Conservation (phyloP, 306 rosid genomes). For the Psophocarpus tetragonolobus region DNA sequence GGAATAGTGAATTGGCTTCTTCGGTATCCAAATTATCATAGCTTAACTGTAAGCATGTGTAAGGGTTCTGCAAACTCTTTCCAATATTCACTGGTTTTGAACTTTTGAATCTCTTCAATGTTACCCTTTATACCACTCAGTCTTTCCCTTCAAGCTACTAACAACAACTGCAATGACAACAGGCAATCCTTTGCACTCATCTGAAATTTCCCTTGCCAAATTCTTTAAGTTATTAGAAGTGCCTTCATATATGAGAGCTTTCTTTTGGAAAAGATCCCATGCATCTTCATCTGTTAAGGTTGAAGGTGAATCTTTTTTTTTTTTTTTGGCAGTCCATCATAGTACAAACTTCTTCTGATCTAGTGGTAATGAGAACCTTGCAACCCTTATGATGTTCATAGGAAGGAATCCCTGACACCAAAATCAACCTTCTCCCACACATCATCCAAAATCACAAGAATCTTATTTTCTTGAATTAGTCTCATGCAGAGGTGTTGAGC, state of each 20-base stretch:
- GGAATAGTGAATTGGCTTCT: constrained; percentile 3
- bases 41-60: constrained; percentile 21
- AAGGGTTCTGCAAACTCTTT: neutral
- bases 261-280: neutral
- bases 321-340: neutral
- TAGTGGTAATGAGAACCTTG: constrained; percentile 21
- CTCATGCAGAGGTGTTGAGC: neutral
- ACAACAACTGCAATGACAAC: constrained; percentile 28
- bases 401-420: constrained; percentile 17
- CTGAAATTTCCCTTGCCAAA: neutral
- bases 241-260: neutral
- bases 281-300: constrained; percentile 8
- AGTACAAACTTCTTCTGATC: neutral
- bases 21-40: constrained; percentile 1
- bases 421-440: constrained; percentile 16
- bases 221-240: neutral
- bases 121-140: neutral
- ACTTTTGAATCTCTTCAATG: neutral
- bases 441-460: constrained; percentile 35
- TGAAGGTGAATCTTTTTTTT: neutral
- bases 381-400: neutral
- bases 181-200: constrained; percentile 33
- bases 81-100: neutral
- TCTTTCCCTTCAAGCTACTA: neutral
- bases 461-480: neutral